Evolutionary conservation across 2,329 filamentous ascomycete species (phyloP).

Genomic region (Penicillium sp.): DNA sequence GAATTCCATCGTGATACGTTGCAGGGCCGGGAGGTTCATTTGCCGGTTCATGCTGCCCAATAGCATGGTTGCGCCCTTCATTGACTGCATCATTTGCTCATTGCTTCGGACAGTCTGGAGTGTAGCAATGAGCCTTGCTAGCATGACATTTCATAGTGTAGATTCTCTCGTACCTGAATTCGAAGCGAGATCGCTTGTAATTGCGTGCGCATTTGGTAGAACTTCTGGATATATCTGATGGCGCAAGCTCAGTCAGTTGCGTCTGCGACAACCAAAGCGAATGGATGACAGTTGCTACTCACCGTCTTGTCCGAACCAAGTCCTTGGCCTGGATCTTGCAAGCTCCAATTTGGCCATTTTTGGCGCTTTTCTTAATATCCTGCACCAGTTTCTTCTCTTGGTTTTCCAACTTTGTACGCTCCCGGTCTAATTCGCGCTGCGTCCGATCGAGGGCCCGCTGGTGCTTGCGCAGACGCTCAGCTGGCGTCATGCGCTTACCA

Average conservation of each 20-base stretch:
- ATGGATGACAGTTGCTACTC: constrained; percentile 18
- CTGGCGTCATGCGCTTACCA: constrained; percentile 97
- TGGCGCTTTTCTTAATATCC: constrained; percentile 97
- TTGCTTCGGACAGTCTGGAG: constrained; percentile 90
- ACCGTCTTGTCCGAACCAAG: constrained; percentile 85
- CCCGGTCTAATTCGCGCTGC: constrained; percentile 91
- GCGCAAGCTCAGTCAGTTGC: constrained; percentile 2
- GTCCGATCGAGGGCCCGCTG: constrained; percentile 97
- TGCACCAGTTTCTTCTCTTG: constrained; percentile 96
- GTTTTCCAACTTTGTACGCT: constrained; percentile 93
- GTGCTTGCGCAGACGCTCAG: constrained; percentile 66
- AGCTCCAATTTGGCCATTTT: constrained; percentile 97
- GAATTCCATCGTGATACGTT: constrained; percentile 98
- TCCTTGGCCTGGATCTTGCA: constrained; percentile 99
- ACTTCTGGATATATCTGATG: constrained; percentile 88
- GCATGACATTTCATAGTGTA: not conserved
- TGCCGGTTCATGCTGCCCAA: constrained; percentile 96
- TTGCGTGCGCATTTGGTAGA: constrained; percentile 97
- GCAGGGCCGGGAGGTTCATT: constrained; percentile 94
- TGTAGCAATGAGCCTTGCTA: constrained; percentile 12
- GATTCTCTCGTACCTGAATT: constrained; percentile 69
- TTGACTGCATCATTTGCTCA: constrained; percentile 99
- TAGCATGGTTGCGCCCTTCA: constrained; percentile 95
- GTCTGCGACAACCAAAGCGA: not conserved
- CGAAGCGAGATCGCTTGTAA: constrained; percentile 92